Evolutionary conservation across 2,329 filamentous ascomycete species (phyloP), one percentile per base, ranked within the genome.

Genomic region (Exophiala oligosperma): DNA sequence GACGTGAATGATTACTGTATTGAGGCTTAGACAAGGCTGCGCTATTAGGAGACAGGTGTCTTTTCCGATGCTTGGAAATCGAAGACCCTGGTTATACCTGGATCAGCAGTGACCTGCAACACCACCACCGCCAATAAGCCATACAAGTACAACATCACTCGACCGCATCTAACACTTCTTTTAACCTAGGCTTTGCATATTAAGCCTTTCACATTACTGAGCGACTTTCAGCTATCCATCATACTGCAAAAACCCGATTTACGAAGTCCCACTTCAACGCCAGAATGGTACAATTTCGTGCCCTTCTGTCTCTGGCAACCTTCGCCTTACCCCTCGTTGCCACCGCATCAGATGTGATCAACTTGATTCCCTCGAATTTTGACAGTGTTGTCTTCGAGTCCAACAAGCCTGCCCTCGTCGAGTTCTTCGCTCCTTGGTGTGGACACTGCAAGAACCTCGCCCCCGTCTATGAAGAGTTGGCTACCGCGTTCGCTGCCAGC

Each of bases 391-490:
- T 96, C 64, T 82, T 96, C 60, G 86, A 95, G 74, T 93, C 90
- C 47, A 92, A 92, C 76, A 97, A 96, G 81, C 93, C 94, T 44
- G 92, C 94, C 0, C 87, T 99, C 26, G 92, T 97, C 68, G 92
- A 97, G 76, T 99, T 99, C 84, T 97, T 96, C 72, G 94, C 94
- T 35, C 92, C 93, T 24, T 99, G 94, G 94, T 99, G 94, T 72
- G 95, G 94, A 32, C 94, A 99, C 83, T 99, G 94, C 91, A 97
- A 97, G 84, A 96, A 80, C 71, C 89, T 99, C 35, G 94, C 94
- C 14, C 95, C 94, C 50, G 81, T 95, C 59, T 99, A 95, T 76
- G 94, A 99, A 74, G 90, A 99, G 73, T 86, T 99, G 44, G 94
- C 86, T 48, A 74, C 81, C 50, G 79, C 81, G 43, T 96, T 92